Evolutionary conservation across 1,284 basidiomycete genomes (phyloP), one percentile per base, ranked within the genome.

Genomic region (Afroboletus lepidellus): DNA sequence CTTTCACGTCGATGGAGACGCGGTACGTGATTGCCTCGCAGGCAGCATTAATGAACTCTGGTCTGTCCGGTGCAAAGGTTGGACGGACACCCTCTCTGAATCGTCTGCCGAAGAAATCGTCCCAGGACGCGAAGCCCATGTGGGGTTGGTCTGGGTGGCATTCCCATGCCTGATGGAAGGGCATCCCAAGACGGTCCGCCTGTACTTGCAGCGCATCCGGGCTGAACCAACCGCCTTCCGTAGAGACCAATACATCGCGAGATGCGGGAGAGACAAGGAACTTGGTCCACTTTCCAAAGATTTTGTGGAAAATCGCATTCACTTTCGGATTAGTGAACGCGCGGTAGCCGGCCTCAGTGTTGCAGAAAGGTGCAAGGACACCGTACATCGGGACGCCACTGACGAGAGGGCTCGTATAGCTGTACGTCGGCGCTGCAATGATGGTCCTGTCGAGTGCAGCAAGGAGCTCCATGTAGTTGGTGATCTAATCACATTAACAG

Each of bases 31-130:
- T 71, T 7, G 74, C 75, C 62, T 81, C 79, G 68, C 79, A 82
- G 9, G 75, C 65, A 54, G 71, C 73, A 46, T 62, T 72, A 54
- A 81, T 68, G 52, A 80, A 58, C 32, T 61, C 51, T 41, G 71
- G 57, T 55, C 76, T 61, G 12, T 74, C 67, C 0, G 74, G 71
- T 5, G 25, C 24, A 16, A 27, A 16, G 8, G 25, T n/a, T 2
- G 8, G 8, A 16, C 39, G 39, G 9, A 13, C 9, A 8, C 16
- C 16, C 16, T 25, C 39, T 27, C 61, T 60, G 56, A 79, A 74
- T 1, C 58, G 55, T 29, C 79, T 68, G 7, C 73, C 78, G 64
- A 84, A 83, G 66, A 80, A 83, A 51, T 76, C 74, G 53, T 82
- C 80, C 78, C 79, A 83, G 24, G 75, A 76, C 18, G 58, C 72